Percentiles rank a stretch among this genome's conserved stretches.
These are phyloP conservation scores for Chloris gayana DNA, from an alignment of 176 grass and related monocot species.

Conservation along the genomic window DNA sequence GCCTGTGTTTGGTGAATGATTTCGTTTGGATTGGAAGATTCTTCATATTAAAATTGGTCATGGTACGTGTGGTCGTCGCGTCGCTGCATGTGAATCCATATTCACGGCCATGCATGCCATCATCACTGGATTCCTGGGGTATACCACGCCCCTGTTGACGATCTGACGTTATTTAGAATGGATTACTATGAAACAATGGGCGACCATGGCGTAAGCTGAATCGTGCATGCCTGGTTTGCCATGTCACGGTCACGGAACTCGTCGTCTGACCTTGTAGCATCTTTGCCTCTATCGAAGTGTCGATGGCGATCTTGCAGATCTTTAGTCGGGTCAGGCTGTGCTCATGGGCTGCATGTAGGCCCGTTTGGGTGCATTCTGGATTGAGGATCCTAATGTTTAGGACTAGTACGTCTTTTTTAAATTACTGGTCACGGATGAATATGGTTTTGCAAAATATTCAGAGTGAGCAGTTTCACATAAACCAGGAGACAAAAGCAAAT, in stretches of 20 bases:
- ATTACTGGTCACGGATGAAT: background rate
- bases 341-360: background rate
- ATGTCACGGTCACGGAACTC: background rate
- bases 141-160: conserved; percentile 16
- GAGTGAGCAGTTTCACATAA: too few relatives aligned
- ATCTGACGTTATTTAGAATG: conserved; percentile 14
- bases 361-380: background rate
- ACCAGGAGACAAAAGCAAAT: background rate
- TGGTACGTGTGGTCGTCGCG: background rate
- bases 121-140: conserved; percentile 25
- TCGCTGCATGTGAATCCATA: conserved; percentile 24
- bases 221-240: conserved; percentile 9
- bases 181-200: conserved; percentile 25
- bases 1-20: background rate
- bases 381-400: background rate
- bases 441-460: background rate
- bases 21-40: conserved; percentile 25
- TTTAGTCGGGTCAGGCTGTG: background rate
- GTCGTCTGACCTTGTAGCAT: too few relatives aligned
- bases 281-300: too few relatives aligned
- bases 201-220: conserved; percentile 14
- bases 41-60: background rate
- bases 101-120: conserved; percentile 40
- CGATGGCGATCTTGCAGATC: too few relatives aligned
- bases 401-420: background rate